Evolutionary conservation across 2,329 filamentous ascomycete species (phyloP).

Genomic region (Beauveria bassiana): DNA sequence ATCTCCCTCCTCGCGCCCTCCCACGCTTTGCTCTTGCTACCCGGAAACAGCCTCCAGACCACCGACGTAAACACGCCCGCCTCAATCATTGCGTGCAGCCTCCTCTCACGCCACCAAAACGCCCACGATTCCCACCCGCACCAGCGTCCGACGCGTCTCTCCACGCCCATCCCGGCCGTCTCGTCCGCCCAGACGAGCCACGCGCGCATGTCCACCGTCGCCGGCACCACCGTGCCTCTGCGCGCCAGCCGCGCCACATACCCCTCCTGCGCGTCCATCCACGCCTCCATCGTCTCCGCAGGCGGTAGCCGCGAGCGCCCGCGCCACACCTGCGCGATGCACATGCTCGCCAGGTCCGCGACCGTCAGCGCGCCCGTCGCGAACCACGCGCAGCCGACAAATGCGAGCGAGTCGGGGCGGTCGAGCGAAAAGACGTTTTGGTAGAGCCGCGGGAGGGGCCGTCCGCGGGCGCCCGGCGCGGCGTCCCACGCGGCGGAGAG

Average conservation of each 20-base stretch:
- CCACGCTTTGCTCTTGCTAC: conserved; percentile 32
- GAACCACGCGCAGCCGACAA: conserved; percentile 30
- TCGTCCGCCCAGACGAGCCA: conserved; percentile 34
- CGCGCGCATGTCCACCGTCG: conserved; percentile 23
- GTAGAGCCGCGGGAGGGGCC: conserved; percentile 29
- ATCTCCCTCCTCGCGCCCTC: conserved; percentile 29
- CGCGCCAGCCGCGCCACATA: conserved; percentile 24
- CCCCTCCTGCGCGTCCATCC: conserved; percentile 25
- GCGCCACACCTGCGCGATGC: conserved; percentile 36
- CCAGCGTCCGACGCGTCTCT: conserved; percentile 33
- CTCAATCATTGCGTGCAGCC: conserved; percentile 30
- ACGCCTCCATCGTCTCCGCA: conserved; percentile 25
- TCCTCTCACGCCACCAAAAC: conserved; percentile 32
- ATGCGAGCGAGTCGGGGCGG: conserved; percentile 35
- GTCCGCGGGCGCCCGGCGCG: conserved; percentile 21
- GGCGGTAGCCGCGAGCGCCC: conserved; percentile 30
- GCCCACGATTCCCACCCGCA: conserved; percentile 27
- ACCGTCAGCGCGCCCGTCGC: conserved; percentile 28
- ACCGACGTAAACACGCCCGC: conserved; percentile 33
- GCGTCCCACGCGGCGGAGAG: conserved; percentile 16
- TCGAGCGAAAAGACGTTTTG: conserved; percentile 37
- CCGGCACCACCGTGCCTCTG: conserved; percentile 19
- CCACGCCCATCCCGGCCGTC: conserved; percentile 32
- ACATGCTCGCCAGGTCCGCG: conserved; percentile 36
- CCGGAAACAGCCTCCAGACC: conserved; percentile 31